Evolutionary conservation across 2,329 filamentous ascomycete genomes (phyloP), one percentile per base, ranked within the genome.

Genomic region (Sarocladium brachiariae): DNA sequence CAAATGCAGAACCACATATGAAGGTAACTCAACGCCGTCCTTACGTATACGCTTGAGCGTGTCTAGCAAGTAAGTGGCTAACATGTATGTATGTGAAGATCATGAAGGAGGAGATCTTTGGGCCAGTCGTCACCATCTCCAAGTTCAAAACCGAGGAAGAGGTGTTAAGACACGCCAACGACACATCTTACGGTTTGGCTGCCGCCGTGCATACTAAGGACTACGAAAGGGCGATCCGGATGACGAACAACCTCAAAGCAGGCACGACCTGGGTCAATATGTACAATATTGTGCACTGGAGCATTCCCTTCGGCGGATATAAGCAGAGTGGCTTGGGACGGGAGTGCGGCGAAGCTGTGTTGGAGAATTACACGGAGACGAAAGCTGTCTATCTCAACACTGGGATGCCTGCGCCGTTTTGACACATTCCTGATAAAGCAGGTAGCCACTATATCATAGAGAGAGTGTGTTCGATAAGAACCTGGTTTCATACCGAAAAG

Each of bases 171-270:
- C 61, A 59, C 38, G 63, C 63, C 4, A 63, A 65, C 16, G 55
- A 79, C 56, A 75, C 71, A 1, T 73, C 66, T 0, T 80, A 81
- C 53, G 77, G 78, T 8, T 67, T 81, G 0, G 75, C 75, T 3
- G 72, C 73, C 2, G 73, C 77, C 0, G 64, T 83, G 4, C 83
- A 80, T 55, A 81, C 78, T 0, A 65, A 75, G 55, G 72, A 80
- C 57, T 68, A 81, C 37, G 66, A 57, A 14, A 59, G 59, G 45
- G 66, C 66, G 13, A 64, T 66, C 54, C 62, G 56, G 51, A 61
- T 69, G 9, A 64, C 72, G 41, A 71, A 72, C 41, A 77, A 73
- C 37, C 72, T 81, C 27, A 74, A 81, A 61, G 71, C 76, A 7
- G 77, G 77, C 10, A 68, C 67, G 61, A 64, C 69, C n/a, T 69